Percentiles rank a stretch among this genome's conserved stretches.
Conservation (phyloP, 1,284 basidiomycete species). For the Entoloma clypeatum region DNA sequence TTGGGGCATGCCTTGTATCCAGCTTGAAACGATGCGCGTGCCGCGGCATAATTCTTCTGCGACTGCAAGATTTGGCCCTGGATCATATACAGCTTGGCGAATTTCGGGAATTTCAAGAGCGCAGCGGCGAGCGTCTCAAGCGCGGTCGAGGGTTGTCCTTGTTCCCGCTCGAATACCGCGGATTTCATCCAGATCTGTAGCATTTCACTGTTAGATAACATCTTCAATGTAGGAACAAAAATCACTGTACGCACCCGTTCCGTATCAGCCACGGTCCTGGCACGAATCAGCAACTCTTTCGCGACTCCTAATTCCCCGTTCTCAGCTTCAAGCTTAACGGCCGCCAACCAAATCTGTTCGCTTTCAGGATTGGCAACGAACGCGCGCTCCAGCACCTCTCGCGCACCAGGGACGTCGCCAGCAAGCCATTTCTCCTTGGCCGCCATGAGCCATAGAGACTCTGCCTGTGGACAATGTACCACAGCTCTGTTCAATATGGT, state of each 20-base stretch:
- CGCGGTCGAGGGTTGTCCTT: slow-evolving; percentile 72
- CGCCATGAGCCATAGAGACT: slow-evolving; percentile 95
- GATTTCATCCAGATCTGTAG: slow-evolving; percentile 97
- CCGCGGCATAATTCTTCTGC: slow-evolving; percentile 56
- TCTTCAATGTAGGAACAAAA: slow-evolving; percentile 1
- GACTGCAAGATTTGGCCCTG: slow-evolving; percentile 86
- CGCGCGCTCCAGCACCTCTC: slow-evolving; percentile 83
- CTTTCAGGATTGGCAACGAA: slow-evolving; percentile 96
- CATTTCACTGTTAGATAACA: slow-evolving; percentile 9
- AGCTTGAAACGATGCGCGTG: slow-evolving; percentile 75
- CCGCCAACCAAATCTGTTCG: slow-evolving; percentile 96
- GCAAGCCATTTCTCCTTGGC: slow-evolving; percentile 94
- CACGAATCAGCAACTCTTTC: slow-evolving; percentile 81
- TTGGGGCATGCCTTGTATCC: slow-evolving; percentile 85
- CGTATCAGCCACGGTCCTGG: slow-evolving; percentile 86
- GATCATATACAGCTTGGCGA: slow-evolving; percentile 94
- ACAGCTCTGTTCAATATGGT: slow-evolving; percentile 82
- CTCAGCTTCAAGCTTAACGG: slow-evolving; percentile 94
- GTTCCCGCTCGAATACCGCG: slow-evolving; percentile 90
- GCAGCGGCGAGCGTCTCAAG: slow-evolving; percentile 75
- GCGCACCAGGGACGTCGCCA: slow-evolving; percentile 84
- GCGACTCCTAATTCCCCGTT: slow-evolving; percentile 88
- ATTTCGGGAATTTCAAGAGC: slow-evolving; percentile 78
- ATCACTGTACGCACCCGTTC: slow-evolving; percentile 61
- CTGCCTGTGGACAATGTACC: slow-evolving; percentile 87